Evolutionary conservation across 306 rosid genomes (phyloP).

Genomic region (Sicyos baderoa): DNA sequence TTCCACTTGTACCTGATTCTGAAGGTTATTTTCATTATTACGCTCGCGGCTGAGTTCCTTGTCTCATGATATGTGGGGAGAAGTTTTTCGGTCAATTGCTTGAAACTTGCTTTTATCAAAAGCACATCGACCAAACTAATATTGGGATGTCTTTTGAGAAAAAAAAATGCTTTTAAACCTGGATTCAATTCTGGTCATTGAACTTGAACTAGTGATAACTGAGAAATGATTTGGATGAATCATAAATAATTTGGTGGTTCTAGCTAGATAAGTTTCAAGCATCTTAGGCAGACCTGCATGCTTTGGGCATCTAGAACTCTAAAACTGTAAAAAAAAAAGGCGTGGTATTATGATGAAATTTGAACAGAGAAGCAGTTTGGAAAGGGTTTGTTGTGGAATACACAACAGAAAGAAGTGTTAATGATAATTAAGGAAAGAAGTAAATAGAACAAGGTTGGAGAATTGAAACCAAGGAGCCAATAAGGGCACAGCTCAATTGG

Average conservation of each 20-base stretch:
- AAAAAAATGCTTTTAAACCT: neutral
- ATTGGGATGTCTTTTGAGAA: neutral
- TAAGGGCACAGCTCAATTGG: no score
- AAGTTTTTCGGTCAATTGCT: neutral
- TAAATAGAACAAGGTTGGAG: neutral
- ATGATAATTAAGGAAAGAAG: neutral
- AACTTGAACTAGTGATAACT: neutral
- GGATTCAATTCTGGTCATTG: neutral
- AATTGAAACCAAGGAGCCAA: no score
- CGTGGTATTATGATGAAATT: neutral
- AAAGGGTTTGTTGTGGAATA: neutral
- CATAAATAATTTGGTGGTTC: neutral
- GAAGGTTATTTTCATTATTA: slow-evolving; percentile 50
- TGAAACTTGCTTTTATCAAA: neutral
- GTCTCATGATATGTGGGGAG: slow-evolving; percentile 6
- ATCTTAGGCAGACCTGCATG: neutral
- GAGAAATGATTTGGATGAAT: neutral
- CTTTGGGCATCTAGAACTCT: neutral
- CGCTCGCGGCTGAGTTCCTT: neutral
- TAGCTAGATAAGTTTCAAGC: neutral
- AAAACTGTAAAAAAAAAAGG: neutral
- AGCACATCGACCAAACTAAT: neutral
- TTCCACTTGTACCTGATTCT: slow-evolving; percentile 84
- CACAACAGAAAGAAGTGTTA: neutral
- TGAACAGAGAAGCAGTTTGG: neutral